Conservation (phyloP, 306 rosid species). For the Rosa persica region DNA sequence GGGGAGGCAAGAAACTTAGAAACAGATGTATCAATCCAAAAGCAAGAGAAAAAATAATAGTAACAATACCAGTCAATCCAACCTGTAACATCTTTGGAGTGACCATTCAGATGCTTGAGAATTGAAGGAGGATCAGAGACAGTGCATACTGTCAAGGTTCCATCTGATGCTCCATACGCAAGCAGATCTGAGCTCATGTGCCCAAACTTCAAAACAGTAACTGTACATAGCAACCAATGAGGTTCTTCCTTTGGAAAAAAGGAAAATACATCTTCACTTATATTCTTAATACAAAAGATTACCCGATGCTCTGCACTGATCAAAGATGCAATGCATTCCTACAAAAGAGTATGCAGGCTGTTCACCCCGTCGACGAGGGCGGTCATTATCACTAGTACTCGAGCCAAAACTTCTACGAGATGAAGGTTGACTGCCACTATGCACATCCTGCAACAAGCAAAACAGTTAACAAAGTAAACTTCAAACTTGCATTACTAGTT, state of each 20-base stretch:
- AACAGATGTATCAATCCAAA: slow-evolving; percentile 13
- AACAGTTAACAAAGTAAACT: neutral
- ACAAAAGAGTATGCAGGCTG: slow-evolving; percentile 88
- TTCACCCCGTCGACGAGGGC: slow-evolving; percentile 54
- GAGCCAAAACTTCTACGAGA: slow-evolving; percentile 84
- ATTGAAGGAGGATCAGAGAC: slow-evolving; percentile 79
- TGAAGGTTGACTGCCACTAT: slow-evolving; percentile 52
- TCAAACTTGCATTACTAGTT: too few species aligned
- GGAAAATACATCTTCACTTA: slow-evolving; percentile 10
- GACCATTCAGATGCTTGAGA: slow-evolving; percentile 73
- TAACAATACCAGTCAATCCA: slow-evolving; percentile 57
- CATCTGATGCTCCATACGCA: slow-evolving; percentile 97
- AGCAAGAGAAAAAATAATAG: slow-evolving; percentile 31
- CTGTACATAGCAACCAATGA: slow-evolving; percentile 49
- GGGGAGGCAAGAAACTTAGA: slow-evolving; percentile 4
- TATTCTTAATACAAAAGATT: neutral
- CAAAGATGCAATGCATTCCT: slow-evolving; percentile 98
- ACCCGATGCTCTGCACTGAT: slow-evolving; percentile 92
- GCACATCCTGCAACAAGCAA: slow-evolving; percentile 55
- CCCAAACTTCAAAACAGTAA: slow-evolving; percentile 92
- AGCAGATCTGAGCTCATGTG: slow-evolving; percentile 97
- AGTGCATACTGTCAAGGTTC: slow-evolving; percentile 88
- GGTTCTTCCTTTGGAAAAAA: slow-evolving; percentile 32
- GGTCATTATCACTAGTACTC: slow-evolving; percentile 66
- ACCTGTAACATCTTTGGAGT: slow-evolving; percentile 98